phyloP scores from a whole-genome alignment of 305 asterid species.

The Plantago coronopus region DNA sequence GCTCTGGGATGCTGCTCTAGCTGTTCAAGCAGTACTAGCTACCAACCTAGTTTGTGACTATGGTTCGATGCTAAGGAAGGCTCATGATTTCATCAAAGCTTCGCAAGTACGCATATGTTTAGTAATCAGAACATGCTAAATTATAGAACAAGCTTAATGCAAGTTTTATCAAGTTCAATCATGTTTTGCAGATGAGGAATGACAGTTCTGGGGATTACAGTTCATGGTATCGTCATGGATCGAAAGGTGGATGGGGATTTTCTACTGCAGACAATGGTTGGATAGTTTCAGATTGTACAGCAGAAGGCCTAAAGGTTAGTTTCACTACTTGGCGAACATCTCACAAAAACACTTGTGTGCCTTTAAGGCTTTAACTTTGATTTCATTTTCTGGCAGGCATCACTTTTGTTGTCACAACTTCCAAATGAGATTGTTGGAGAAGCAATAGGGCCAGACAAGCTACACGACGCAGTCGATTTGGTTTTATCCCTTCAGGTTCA shows the following conservation, averaged over 20 bases:
- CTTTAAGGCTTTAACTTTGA: no score
- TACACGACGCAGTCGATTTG: slow-evolving; percentile 47
- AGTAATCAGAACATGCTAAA: no score
- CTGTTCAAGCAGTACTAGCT: slow-evolving; percentile 76
- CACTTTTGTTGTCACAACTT: slow-evolving; percentile 39
- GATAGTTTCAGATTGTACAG: slow-evolving; percentile 96
- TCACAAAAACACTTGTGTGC: slow-evolving; percentile 42
- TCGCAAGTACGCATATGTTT: slow-evolving; percentile 51
- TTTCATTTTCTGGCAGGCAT: slow-evolving; percentile 30
- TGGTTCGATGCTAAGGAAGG: slow-evolving; percentile 63
- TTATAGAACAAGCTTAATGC: no score
- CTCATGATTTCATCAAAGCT: slow-evolving; percentile 59
- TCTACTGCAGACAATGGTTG: slow-evolving; percentile 97
- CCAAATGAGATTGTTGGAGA: slow-evolving; percentile 44
- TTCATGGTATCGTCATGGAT: slow-evolving; percentile 80
- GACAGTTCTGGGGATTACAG: slow-evolving; percentile 75
- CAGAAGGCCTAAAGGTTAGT: slow-evolving; percentile 83
- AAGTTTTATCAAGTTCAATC: no score
- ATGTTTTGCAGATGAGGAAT: slow-evolving; percentile 58
- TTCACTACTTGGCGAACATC: slow-evolving; percentile 37
- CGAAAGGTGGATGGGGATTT: slow-evolving; percentile 99
- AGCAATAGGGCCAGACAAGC: slow-evolving; percentile 28
- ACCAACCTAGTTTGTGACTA: slow-evolving; percentile 63
- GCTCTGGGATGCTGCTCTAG: slow-evolving; percentile 79
- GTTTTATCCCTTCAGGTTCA: slow-evolving; percentile 57